Evolutionary conservation across 2,329 filamentous ascomycete genomes (phyloP).

Genomic region (Fonsecaea pedrosoi): DNA sequence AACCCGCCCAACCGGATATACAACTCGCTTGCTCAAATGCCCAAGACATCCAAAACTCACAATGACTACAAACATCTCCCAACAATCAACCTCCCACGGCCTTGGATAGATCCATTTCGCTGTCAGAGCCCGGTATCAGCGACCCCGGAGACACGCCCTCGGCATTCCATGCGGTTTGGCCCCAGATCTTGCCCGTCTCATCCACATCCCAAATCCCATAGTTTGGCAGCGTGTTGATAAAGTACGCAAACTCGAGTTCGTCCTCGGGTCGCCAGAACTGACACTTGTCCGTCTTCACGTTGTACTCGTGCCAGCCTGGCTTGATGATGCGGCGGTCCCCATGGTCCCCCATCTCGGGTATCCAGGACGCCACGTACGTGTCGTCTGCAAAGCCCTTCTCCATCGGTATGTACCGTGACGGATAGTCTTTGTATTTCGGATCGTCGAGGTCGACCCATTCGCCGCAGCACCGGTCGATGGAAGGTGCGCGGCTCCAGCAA

Average conservation of each 20-base stretch:
- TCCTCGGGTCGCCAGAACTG: conserved; percentile 10
- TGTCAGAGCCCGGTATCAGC: conserved; percentile 1
- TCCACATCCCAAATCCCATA: conserved; percentile 10
- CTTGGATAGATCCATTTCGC: neutral
- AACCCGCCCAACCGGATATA: neutral
- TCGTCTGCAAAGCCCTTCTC: conserved; percentile 1
- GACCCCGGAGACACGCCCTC: neutral
- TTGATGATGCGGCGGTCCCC: conserved; percentile 4
- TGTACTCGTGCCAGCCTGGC: conserved; percentile 18
- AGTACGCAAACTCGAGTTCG: conserved; percentile 11
- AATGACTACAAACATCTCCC: neutral
- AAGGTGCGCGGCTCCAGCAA: conserved; percentile 10
- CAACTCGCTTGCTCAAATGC: neutral
- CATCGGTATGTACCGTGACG: neutral
- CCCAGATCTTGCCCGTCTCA: conserved; percentile 11
- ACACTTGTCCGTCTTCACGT: conserved; percentile 2
- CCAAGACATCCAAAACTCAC: neutral
- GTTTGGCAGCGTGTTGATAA: conserved; percentile 5
- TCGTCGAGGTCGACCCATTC: neutral
- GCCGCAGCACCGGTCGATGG: conserved; percentile 14
- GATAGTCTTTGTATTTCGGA: neutral
- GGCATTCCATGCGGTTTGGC: conserved; percentile 1
- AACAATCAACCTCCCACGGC: neutral
- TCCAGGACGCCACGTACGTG: neutral
- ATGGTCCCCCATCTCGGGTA: neutral